These are phyloP conservation scores for Stereocaulon alpinum DNA, from an alignment of 495 filamentous ascomycete species.

Conservation along the genomic window DNA sequence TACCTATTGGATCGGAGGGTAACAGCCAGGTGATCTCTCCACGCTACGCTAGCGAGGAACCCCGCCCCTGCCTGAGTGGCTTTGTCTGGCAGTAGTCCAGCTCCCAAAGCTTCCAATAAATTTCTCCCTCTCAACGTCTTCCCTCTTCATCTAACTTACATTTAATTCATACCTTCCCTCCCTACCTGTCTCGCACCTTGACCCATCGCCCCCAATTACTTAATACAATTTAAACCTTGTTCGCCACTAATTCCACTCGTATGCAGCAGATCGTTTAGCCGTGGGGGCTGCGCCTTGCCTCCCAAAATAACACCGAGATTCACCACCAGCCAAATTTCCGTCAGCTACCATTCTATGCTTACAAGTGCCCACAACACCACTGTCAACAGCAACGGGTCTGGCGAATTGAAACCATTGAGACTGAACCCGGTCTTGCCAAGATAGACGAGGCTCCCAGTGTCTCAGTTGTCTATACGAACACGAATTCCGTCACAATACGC, in stretches of 20 bases:
- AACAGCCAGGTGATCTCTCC: slow-evolving; percentile 9
- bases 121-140: not conserved
- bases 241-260: slow-evolving; percentile 2
- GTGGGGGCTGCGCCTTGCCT: slow-evolving; percentile 3
- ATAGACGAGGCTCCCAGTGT: not conserved
- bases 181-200: not conserved
- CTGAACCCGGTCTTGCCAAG: not conserved
- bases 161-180: not conserved
- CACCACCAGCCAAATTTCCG: not conserved
- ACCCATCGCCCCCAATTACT: not conserved
- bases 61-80: slow-evolving; percentile 8
- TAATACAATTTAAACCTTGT: not conserved
- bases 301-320: not conserved
- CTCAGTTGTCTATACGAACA: slow-evolving; percentile 1
- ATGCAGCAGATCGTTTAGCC: not conserved
- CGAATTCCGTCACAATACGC: not conserved
- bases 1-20: slow-evolving; percentile 5
- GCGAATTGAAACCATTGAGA: not conserved
- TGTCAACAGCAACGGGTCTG: not conserved
- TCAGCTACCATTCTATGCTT: not conserved
- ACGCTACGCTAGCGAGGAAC: not conserved
- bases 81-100: slow-evolving; percentile 1
- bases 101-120: not conserved
- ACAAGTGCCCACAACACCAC: not conserved
- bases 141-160: not conserved